Base-by-base conservation (phyloP, 805 yeast genomes). In the Lachancea fermentati region DNA sequence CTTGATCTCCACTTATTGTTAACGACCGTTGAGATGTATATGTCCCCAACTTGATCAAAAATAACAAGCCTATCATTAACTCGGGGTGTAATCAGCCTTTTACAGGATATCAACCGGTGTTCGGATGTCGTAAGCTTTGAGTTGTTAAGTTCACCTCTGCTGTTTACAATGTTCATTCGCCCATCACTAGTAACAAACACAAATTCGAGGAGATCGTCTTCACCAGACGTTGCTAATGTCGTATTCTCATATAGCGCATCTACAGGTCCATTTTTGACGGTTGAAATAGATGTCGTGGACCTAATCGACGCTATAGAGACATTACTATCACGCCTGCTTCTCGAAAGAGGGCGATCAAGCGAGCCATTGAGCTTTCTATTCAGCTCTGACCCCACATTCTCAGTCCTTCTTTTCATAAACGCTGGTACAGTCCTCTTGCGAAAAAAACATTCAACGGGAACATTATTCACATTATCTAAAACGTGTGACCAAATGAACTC, bases 1-100 rank as follows among this genome's bases (percentile, higher is more conserved):
- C 81, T 62, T 19, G 76, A 68, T 48, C 70, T 76, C 88, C 89
- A 81, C 42, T 68, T 70, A 50, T 80, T 79, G 48, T 79, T 80
- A n/a, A 78, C 63, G 1, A 72, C 79, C 0, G 85, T 76, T 1
- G 81, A 79, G 3, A 84, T 78, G 4, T 81, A 62, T 11, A 84
- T 50, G 28, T 72, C 72, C 8, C 75, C 77, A 35, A 68, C 68
- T 9, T 61, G 62, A 3, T 74, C 63, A 34, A 72, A 68, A 42
- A 79, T 74, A 1, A 85, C 77, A 22, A 85, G 62, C 45, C 89
- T 67, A 55, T 85, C 93, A 51, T 77, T 80, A 18, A 85, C 80
- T 55, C 93, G 69, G 4, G 94, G 86, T 0, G 94, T 80, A 2
- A 72, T 56, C 8, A 86, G 57, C 44, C 74, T 73, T 37, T 72